Evolutionary conservation across 2,329 filamentous ascomycete species (phyloP), one percentile per base, ranked within the genome.

Genomic region (Beauveria pseudobassiana): DNA sequence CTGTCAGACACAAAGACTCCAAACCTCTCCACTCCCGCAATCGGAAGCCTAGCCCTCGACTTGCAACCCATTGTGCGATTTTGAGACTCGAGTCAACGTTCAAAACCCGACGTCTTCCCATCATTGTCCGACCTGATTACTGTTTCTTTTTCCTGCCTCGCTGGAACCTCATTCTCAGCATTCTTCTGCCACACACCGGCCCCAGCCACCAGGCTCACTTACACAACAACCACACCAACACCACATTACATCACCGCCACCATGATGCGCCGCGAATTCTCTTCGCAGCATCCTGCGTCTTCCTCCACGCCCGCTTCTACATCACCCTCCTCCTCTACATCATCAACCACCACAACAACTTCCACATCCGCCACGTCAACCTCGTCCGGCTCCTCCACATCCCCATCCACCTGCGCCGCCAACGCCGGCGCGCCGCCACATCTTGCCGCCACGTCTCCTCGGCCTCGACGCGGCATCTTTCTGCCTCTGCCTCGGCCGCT

Each of bases 301-400:
- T 60, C 62, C 22, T 24, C 48, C 43, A 55, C 18, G 22, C 64
- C 67, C 1, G 52, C 63, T 9, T 67, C 67, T 1, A 66, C 67
- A 10, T 66, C 65, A 18, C 63, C 62, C 1, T 63, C 52, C 22
- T 66, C 65, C 0, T 63, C 63, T 1, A 54, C 63, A 26, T 59
- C 59, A 24, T 46, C 63, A 9, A 46, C 54, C 9, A 63, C 63
- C 16, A 64, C 61, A 16, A 62, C 65, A 16, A 66, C 67, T 18
- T 63, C 66, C 18, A 68, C 70, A 40, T 50, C 57, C 22, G 61
- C 61, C 53, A 56, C 54, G 61, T 65, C 62, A 71, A 74, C 62
- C 64, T 73, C 63, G 71, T 73, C 48, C 66, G 76, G 62, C 70
- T 75, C 40, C 63, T 75, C 40, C 63, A 77, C 63, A 63, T 69